These are phyloP conservation scores for Gossypium sturtianum DNA, from an alignment of 345 rosid genomes.

Conservation along the genomic window DNA sequence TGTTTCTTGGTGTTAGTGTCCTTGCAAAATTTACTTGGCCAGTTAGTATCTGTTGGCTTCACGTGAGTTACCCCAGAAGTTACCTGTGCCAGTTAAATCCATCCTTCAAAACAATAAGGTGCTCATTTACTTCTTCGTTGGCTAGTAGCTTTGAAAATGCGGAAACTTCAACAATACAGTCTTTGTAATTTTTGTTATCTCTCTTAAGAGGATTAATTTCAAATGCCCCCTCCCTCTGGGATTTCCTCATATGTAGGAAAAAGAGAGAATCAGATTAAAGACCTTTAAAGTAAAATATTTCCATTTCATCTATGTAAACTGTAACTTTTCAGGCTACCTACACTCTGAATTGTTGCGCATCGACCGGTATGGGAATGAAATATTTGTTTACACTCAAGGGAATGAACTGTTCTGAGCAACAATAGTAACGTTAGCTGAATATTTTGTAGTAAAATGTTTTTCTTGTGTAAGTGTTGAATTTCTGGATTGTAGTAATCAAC, in stretches of 20 bases:
- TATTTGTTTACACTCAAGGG: background rate
- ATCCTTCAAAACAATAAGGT: background rate
- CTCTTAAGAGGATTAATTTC: background rate
- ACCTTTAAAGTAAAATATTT: background rate
- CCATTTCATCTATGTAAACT: background rate
- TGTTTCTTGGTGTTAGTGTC: background rate
- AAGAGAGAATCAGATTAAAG: background rate
- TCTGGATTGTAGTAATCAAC: background rate
- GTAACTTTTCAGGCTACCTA: background rate
- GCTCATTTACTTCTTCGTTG: background rate
- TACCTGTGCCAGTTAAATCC: background rate
- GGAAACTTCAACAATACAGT: background rate
- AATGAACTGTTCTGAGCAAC: background rate
- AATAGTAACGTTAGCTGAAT: background rate
- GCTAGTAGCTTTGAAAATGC: background rate
- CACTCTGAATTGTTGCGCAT: background rate
- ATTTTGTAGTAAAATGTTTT: background rate
- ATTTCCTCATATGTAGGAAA: background rate
- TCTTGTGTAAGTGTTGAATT: background rate
- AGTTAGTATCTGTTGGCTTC: background rate
- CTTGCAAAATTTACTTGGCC: background rate
- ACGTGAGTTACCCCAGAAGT: background rate
- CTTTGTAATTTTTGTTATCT: background rate
- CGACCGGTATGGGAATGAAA: background rate
- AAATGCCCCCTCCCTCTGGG: background rate